Conservation (phyloP, 2,329 filamentous ascomycete genomes). For the Aschersonia sp. region DNA sequence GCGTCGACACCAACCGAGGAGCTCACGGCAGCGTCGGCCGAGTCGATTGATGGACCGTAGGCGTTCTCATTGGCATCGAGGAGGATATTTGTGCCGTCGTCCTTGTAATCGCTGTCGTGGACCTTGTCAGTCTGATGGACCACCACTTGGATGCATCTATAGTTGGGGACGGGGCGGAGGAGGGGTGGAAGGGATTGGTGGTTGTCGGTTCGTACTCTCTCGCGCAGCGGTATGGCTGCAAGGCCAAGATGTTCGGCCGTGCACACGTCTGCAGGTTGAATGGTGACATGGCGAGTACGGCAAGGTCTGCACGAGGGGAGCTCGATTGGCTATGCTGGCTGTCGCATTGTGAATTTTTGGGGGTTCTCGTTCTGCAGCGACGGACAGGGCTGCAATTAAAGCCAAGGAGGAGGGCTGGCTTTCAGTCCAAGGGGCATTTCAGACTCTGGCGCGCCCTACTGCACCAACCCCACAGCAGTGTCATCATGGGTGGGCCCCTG, state of each 20-base stretch:
- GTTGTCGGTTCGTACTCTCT: constrained; percentile 50
- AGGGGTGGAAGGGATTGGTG: neutral
- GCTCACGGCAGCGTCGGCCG: constrained; percentile 24
- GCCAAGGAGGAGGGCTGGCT: too few species aligned
- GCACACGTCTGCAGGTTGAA: constrained; percentile 65
- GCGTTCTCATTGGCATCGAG: constrained; percentile 98
- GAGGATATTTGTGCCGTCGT: constrained; percentile 88
- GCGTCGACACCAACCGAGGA: constrained; percentile 46
- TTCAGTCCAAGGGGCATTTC: too few species aligned
- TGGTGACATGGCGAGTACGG: constrained; percentile 23
- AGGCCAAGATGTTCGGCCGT: constrained; percentile 59
- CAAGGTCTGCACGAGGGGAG: too few species aligned
- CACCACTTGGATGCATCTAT: neutral
- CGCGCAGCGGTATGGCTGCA: constrained; percentile 69
- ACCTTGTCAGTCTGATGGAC: constrained; percentile 7
- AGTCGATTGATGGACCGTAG: constrained; percentile 64
- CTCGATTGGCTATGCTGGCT: too few species aligned
- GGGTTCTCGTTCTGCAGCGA: too few species aligned
- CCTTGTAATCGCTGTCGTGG: constrained; percentile 77
- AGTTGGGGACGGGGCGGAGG: neutral
- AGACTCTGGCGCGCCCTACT: too few species aligned
- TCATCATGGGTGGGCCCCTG: too few species aligned
- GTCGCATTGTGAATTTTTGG: too few species aligned
- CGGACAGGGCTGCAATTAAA: too few species aligned
- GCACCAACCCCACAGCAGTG: too few species aligned